Evolutionary conservation across 495 filamentous ascomycete species (phyloP).

Genomic region (Penicillium canescens): DNA sequence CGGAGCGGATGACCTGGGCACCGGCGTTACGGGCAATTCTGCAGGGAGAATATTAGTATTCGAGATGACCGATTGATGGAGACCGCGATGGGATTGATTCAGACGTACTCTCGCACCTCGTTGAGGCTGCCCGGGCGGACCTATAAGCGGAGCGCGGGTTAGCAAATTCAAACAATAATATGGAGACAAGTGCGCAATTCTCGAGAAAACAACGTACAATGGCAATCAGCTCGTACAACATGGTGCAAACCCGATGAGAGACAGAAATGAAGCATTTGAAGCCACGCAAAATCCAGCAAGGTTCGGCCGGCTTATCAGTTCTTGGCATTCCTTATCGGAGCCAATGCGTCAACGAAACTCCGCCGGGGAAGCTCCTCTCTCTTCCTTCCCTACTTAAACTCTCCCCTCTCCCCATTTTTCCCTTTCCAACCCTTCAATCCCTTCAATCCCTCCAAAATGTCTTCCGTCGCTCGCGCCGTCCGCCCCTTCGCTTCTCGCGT

Average conservation of each 20-base stretch:
- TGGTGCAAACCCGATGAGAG: slow-evolving; percentile 35
- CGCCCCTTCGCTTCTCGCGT: slow-evolving; percentile 46
- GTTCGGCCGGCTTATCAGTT: slow-evolving; percentile 8
- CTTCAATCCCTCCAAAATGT: slow-evolving; percentile 31
- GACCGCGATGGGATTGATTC: slow-evolving; percentile 4
- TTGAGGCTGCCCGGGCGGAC: slow-evolving; percentile 82
- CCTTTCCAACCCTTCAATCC: slow-evolving; percentile 23
- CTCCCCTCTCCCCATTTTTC: slow-evolving; percentile 21
- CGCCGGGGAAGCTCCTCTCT: slow-evolving; percentile 28
- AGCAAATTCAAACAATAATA: slow-evolving; percentile 2
- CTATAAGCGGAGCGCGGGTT: slow-evolving; percentile 44
- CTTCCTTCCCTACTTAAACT: slow-evolving; percentile 31
- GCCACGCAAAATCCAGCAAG: slow-evolving; percentile 30
- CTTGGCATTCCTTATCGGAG: slow-evolving; percentile 23
- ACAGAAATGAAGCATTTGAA: slow-evolving; percentile 6
- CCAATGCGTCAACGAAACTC: slow-evolving; percentile 18
- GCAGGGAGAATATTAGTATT: slow-evolving; percentile 15
- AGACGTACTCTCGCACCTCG: slow-evolving; percentile 90
- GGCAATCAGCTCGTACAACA: slow-evolving; percentile 98
- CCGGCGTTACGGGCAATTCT: slow-evolving; percentile 87
- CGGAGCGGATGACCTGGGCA: slow-evolving; percentile 74
- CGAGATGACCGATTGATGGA: slow-evolving; percentile 3
- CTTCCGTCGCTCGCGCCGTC: slow-evolving; percentile 38
- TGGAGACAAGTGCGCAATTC: neutral
- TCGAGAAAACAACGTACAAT: slow-evolving; percentile 61